Evolutionary conservation across 495 filamentous ascomycete genomes (phyloP), one percentile per base, ranked within the genome.

Genomic region (Aspergillus ellipticus): DNA sequence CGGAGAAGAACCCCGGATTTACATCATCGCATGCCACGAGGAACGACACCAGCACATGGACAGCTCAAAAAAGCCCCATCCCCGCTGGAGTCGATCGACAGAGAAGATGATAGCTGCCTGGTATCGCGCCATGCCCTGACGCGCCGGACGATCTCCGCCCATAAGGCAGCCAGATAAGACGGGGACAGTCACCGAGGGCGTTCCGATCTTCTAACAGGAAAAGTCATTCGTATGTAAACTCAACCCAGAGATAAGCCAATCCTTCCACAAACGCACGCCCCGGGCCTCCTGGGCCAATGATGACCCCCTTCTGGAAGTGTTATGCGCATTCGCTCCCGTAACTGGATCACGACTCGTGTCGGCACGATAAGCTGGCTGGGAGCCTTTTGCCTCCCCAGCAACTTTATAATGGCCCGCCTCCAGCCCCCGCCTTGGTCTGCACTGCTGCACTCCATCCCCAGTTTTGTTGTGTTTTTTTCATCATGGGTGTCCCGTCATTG

Each of bases 401-500:
- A 29, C 16, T 22, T n/a, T 48, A 48, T 48, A 48, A 48, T 28
- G 10, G 45, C 15, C 22, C 22, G 15, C 15, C 15, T 9, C 28
- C 42, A 9, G 17, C 45, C 24, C 11, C 22, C 24, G 22, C 11
- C 0, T 2, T 48, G 9, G 45, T 28, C 22, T 29, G 35, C 2
- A 39, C 6, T 52, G 31, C 10, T 42, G 11, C 19, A 10, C 21
- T 21, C 41, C 15, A 17, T 4, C 24, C 15, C 42, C 17, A 45
- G 29, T 17, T n/a, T 42, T 19, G 15, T 53, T 17, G n/a, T 8
- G 33, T 15, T 10, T 24, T n/a, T 37, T 26, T 19, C 45, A 59
- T 46, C 13, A 67, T 67, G 65, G 45, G 54, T 28, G 39, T 56
- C 17, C 57, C 53, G 4, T 57, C 59, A 8, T 39, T 53, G 16